Percentiles rank a stretch among this genome's conserved stretches.
phyloP scores from a whole-genome alignment of 2,329 filamentous ascomycete species.

The Pezicula carpinea region DNA sequence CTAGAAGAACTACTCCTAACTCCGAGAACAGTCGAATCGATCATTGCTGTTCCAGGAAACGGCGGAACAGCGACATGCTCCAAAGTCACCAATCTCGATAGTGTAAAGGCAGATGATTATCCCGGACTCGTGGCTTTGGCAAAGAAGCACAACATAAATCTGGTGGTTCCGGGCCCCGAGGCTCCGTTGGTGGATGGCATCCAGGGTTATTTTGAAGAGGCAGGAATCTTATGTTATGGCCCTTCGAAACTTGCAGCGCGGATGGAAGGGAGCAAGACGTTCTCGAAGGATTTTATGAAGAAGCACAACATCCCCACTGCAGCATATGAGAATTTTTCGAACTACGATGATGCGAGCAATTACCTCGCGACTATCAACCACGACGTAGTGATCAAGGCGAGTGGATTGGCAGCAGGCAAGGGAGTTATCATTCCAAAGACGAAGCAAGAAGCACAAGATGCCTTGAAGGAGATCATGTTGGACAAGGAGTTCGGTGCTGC shows the following conservation, averaged over 20 bases:
- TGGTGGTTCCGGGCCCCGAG: conserved; percentile 85
- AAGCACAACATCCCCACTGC: conserved; percentile 86
- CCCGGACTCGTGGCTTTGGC: conserved; percentile 69
- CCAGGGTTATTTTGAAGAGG: conserved; percentile 69
- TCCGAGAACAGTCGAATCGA: conserved; percentile 54
- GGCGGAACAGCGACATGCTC: conserved; percentile 68
- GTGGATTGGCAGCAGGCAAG: conserved; percentile 88
- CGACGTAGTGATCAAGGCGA: conserved; percentile 88
- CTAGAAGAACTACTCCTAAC: too few species aligned
- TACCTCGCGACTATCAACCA: conserved; percentile 71
- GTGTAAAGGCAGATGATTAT: conserved; percentile 71
- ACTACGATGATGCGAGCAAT: conserved; percentile 65
- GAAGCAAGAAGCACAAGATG: conserved; percentile 77
- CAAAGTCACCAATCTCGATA: conserved; percentile 66
- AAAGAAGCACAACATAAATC: conserved; percentile 64
- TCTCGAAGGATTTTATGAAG: conserved; percentile 97
- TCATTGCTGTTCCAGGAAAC: conserved; percentile 70
- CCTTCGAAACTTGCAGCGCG: conserved; percentile 78
- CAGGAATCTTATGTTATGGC: conserved; percentile 73
- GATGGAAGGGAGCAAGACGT: conserved; percentile 96
- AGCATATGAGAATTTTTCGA: conserved; percentile 80
- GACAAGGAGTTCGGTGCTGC: conserved; percentile 81
- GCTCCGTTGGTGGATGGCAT: conserved; percentile 84
- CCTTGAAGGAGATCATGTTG: conserved; percentile 86
- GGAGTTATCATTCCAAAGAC: conserved; percentile 70